Conservation (phyloP, 2,329 filamentous ascomycete species). For the Diplocarpon mali region DNA sequence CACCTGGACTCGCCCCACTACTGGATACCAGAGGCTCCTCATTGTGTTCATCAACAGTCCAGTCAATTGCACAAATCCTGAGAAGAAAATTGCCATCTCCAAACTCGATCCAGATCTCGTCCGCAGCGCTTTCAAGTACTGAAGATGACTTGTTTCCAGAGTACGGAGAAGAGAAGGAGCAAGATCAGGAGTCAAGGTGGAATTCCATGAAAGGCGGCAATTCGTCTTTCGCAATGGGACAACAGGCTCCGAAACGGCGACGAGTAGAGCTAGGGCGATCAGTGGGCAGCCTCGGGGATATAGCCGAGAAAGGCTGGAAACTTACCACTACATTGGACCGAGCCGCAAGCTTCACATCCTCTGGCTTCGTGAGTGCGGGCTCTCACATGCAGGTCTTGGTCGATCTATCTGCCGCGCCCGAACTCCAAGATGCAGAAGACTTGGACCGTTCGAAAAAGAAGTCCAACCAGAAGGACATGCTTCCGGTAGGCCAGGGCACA, state of each 20-base stretch:
- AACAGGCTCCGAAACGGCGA: constrained; percentile 22
- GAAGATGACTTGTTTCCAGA: constrained; percentile 61
- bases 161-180: constrained; percentile 41
- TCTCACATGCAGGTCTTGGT: constrained; percentile 25
- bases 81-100: constrained; percentile 43
- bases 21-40: constrained; percentile 57
- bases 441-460: background rate
- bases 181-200: constrained; percentile 29
- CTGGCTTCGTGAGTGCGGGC: constrained; percentile 28
- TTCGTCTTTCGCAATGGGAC: constrained; percentile 17
- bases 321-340: constrained; percentile 50
- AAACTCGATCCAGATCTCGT: constrained; percentile 30
- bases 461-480: constrained; percentile 8
- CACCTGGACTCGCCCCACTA: constrained; percentile 37
- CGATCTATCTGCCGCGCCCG: constrained; percentile 16
- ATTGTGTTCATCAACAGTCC: constrained; percentile 50
- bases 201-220: constrained; percentile 22
- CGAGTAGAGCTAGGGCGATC: constrained; percentile 15
- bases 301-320: constrained; percentile 18
- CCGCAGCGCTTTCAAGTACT: constrained; percentile 41
- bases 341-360: constrained; percentile 50
- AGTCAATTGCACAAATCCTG: constrained; percentile 64
- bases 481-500: constrained; percentile 18
- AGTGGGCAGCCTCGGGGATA: constrained; percentile 9
- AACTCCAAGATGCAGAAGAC: constrained; percentile 4